phyloP scores from a whole-genome alignment of 2,329 filamentous ascomycete genomes.

The Aspergillus eucalypticola region DNA sequence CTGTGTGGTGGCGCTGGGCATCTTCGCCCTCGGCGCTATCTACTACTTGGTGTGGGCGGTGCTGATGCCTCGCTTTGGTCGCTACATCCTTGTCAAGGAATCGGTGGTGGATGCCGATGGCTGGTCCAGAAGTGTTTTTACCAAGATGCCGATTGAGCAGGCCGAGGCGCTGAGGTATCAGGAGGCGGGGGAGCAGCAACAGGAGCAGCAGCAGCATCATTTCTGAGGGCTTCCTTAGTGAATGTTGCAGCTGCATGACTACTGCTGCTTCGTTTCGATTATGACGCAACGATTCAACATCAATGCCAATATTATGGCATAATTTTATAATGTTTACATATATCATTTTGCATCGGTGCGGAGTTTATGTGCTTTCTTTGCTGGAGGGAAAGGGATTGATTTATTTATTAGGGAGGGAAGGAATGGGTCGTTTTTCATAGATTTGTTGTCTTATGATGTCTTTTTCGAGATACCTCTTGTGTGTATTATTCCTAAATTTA shows the following conservation, averaged over 20 bases:
- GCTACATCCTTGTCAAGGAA: slow-evolving; percentile 59
- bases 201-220: not conserved
- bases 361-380: slow-evolving; percentile 3
- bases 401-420: not conserved
- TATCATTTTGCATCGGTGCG: slow-evolving; percentile 3
- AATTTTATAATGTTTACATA: slow-evolving; percentile 17
- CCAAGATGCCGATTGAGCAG: slow-evolving; percentile 41
- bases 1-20: slow-evolving; percentile 54
- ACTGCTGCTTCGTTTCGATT: not conserved
- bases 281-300: slow-evolving; percentile 21
- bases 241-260: too few species aligned
- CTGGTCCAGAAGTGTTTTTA: slow-evolving; percentile 62
- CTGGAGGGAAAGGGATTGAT: not conserved
- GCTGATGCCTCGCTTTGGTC: slow-evolving; percentile 45
- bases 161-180: slow-evolving; percentile 4
- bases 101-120: slow-evolving; percentile 60
- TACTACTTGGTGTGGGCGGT: slow-evolving; percentile 57
- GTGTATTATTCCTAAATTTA: not conserved
- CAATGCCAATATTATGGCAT: slow-evolving; percentile 12
- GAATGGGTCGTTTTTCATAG: not conserved
- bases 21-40: slow-evolving; percentile 52
- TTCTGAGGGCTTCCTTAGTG: too few species aligned
- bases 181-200: not conserved
- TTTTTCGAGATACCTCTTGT: not conserved
- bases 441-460: not conserved